phyloP scores from a whole-genome alignment of 2,329 filamentous ascomycete species.

The Pseudogymnoascus sp. region DNA sequence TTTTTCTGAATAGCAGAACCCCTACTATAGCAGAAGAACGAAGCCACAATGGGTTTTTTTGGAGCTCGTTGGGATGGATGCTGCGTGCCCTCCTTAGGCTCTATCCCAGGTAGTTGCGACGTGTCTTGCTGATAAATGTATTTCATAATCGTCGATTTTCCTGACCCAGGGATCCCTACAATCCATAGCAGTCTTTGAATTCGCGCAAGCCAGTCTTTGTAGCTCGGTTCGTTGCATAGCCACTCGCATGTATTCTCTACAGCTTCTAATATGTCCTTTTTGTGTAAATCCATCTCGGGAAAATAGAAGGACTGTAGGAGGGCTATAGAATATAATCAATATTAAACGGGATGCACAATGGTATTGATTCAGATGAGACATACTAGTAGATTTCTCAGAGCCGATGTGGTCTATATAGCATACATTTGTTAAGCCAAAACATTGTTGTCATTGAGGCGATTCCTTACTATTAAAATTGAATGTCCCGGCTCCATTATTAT shows the following conservation, averaged over 20 bases:
- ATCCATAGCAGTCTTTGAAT: slow-evolving; percentile 17
- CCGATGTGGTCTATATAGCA: neutral
- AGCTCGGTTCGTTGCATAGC: slow-evolving; percentile 11
- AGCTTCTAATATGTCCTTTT: neutral
- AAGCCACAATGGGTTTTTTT: neutral
- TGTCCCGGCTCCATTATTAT: neutral
- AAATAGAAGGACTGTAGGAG: neutral
- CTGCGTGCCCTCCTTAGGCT: neutral
- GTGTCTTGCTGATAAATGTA: slow-evolving; percentile 9
- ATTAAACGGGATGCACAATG: neutral
- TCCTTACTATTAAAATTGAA: neutral
- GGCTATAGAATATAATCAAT: neutral
- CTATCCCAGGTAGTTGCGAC: too few relatives aligned
- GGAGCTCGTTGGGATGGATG: too few relatives aligned
- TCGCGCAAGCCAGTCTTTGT: slow-evolving; percentile 15
- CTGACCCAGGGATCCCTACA: slow-evolving; percentile 16
- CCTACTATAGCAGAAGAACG: neutral
- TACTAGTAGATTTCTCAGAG: neutral
- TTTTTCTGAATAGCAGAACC: neutral
- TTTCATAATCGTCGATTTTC: slow-evolving; percentile 19
- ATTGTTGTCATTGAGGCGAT: neutral
- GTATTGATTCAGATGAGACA: neutral
- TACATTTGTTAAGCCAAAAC: neutral
- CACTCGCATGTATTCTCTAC: slow-evolving; percentile 13
- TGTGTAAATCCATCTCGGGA: neutral